A percentile compares a stretch with the other conserved stretches of the same genome.
These are phyloP conservation scores for Fraxinus sp. DNA, from an alignment of 305 asterid genomes.

Conservation along the genomic window DNA sequence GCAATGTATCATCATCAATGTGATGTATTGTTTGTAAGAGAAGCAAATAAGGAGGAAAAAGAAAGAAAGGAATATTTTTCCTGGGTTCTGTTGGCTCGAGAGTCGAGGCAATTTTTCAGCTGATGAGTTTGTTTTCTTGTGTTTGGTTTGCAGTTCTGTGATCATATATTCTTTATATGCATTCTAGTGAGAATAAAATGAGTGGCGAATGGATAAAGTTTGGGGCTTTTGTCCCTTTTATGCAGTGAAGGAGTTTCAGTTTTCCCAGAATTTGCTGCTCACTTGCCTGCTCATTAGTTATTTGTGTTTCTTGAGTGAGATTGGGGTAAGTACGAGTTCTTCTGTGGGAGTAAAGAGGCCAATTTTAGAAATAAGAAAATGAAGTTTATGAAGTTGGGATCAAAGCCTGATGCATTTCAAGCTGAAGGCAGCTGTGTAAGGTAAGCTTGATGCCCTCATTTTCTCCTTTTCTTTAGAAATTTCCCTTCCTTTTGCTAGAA, in stretches of 20 bases:
- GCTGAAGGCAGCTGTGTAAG: slow-evolving; percentile 65
- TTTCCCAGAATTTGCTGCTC: slow-evolving; percentile 25
- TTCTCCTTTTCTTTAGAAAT: background rate
- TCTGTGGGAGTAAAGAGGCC: slow-evolving; percentile 7
- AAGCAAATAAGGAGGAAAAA: background rate
- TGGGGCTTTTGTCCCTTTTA: slow-evolving; percentile 38
- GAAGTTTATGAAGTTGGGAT: slow-evolving; percentile 96
- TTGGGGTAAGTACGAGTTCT: background rate
- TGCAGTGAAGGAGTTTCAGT: slow-evolving; percentile 31
- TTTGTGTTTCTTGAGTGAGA: slow-evolving; percentile 23
- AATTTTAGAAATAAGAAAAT: slow-evolving; percentile 35
- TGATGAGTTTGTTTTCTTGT: slow-evolving; percentile 44
- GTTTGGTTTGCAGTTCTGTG: slow-evolving; percentile 35
- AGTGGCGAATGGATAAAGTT: slow-evolving; percentile 33
- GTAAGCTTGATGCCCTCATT: slow-evolving; percentile 29
- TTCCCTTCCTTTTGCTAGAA: background rate
- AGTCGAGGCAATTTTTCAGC: slow-evolving; percentile 35
- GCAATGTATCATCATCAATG: slow-evolving; percentile 29
- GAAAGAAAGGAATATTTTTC: background rate
- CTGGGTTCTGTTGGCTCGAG: slow-evolving; percentile 34
- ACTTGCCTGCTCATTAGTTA: slow-evolving; percentile 24
- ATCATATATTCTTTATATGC: background rate
- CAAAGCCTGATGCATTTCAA: slow-evolving; percentile 88
- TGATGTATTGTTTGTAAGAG: slow-evolving; percentile 5
- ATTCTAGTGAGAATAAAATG: slow-evolving; percentile 18